Base-by-base conservation (phyloP, 768 basidiomycete species). In the Russula ochroleuca region DNA sequence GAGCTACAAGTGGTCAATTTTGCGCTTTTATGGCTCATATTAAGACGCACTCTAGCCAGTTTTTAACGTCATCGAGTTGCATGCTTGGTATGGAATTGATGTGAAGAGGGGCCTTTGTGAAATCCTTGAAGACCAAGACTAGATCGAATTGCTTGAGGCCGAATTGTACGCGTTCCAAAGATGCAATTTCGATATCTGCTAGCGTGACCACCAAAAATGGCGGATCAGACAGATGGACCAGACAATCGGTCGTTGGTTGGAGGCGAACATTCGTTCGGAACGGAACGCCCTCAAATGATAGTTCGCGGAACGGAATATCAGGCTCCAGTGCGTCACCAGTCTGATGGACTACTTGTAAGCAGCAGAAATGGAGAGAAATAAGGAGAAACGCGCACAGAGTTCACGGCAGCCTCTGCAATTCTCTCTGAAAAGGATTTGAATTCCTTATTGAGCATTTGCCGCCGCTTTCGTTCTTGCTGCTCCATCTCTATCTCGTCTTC, bases 401-500 rank as follows among this genome's bases (percentile, higher is more conserved):
- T 73, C 2, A 88, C 84, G 11, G 85, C 83, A 17, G 94, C 90
- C 69, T 96, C 92, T 2, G 92, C 87, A 55, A 98, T 82, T 74
- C 92, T 93, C 72, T 96, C 91, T 0, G 94, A 89, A 74, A 98
- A 99, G 25, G 85, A 79, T 72, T 92, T 94, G 75, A 98, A 94
- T 72, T 97, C 93, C 72, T 88, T 93, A 79, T 99, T 98, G 41
- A 97, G 79, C 74, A 88, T 79, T 57, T 89, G 90, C 57, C 94
- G 80, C 35, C 94, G 86, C 75, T 90, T 93, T 55, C 95, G 81
- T 74, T 99, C 97, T 73, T 94, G 92, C 72, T 98, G 96, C 72
- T 98, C 97, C 78, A 96, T 90, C 78, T 98, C 95, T 65, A 98
- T 94, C 76, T 98, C 97, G 72, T 99, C 97, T 74, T 99, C 97